A percentile compares a stretch with the other conserved stretches of the same genome.
Conservation (phyloP, 2,329 filamentous ascomycete species). For the Teratosphaeria destructans region DNA sequence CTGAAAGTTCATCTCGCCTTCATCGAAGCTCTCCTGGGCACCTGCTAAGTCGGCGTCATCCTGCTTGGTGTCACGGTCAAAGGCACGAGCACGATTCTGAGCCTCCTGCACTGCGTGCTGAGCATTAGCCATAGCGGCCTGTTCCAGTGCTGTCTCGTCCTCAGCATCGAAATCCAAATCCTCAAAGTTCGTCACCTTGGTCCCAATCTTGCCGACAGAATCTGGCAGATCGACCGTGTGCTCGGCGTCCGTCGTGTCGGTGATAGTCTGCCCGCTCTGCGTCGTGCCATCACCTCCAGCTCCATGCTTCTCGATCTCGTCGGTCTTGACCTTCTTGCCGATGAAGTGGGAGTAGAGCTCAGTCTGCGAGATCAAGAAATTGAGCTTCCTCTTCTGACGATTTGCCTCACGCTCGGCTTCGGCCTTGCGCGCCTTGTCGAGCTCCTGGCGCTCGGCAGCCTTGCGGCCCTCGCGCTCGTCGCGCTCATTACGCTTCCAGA, state of each 20-base stretch:
- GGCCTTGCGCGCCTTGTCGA: slow-evolving; percentile 91
- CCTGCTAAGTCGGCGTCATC: slow-evolving; percentile 41
- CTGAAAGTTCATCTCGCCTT: slow-evolving; percentile 99
- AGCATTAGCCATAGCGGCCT: slow-evolving; percentile 87
- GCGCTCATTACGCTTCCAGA: slow-evolving; percentile 98
- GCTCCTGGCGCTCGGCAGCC: slow-evolving; percentile 86
- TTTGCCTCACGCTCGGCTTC: slow-evolving; percentile 97
- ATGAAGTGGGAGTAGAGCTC: slow-evolving; percentile 99
- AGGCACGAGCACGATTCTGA: slow-evolving; percentile 81
- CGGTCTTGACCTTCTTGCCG: slow-evolving; percentile 97
- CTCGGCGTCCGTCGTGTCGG: slow-evolving; percentile 28
- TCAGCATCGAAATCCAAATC: slow-evolving; percentile 93
- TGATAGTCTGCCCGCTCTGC: slow-evolving; percentile 40
- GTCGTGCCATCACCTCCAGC: slow-evolving; percentile 62
- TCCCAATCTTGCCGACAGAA: slow-evolving; percentile 39
- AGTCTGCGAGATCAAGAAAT: slow-evolving; percentile 97
- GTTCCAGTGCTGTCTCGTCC: slow-evolving; percentile 69
- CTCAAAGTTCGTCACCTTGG: slow-evolving; percentile 86
- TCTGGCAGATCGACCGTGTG: slow-evolving; percentile 40
- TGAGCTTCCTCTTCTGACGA: slow-evolving; percentile 94
- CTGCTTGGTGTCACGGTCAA: slow-evolving; percentile 53
- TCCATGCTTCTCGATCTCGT: slow-evolving; percentile 83
- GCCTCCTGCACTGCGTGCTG: slow-evolving; percentile 93
- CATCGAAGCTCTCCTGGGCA: slow-evolving; percentile 54
- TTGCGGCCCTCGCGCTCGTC: slow-evolving; percentile 93